Base-by-base conservation (phyloP, 2,329 filamentous ascomycete species). In the Tolypocladium nubicola region DNA sequence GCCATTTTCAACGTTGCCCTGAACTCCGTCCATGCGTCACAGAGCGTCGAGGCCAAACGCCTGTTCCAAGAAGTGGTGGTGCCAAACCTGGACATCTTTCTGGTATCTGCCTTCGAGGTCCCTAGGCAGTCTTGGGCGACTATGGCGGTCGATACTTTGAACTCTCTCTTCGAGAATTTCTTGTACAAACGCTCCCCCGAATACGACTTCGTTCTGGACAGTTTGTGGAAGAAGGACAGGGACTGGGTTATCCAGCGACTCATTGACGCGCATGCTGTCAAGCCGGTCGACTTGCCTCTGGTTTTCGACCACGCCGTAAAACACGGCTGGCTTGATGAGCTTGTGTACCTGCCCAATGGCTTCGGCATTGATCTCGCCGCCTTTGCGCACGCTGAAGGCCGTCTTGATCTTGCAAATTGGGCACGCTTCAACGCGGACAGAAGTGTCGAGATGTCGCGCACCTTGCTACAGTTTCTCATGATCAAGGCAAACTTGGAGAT, bases 331-430 rank as follows among this genome's bases (percentile, higher is more conserved):
- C 79, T 96, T 5, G 87, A 93, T 57, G 85, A 89, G 56, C 76
- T 97, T 26, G 83, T 92, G 21, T 86, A 86, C 61, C 81, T 91
- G 45, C 84, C 85, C 6, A 96, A 88, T 64, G 90, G 89, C 0
- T 90, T 97, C 67, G 90, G 89, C 11, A 81, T 96, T 59, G 93
- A 97, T 68, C 81, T 97, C 52, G 89, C 90, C 19, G 89, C 91
- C 45, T 81, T 91, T 53, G 91, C 90, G 4, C 90, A 97, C 70
- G 87, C 89, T 26, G 85, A 89, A 63, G 85, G 85, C 5, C 80
- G 84, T n/a, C 82, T 95, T 49, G 89, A 97, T 67, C 77, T 97
- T 19, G 80, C 88, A 26, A 81, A 88, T 59, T 97, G 92, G 90
- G 83, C 90, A 45, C 84, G 85, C 47, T 84, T 84, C 60, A 87